Conservation (phyloP, 345 rosid species). For the Populus davidiana region DNA sequence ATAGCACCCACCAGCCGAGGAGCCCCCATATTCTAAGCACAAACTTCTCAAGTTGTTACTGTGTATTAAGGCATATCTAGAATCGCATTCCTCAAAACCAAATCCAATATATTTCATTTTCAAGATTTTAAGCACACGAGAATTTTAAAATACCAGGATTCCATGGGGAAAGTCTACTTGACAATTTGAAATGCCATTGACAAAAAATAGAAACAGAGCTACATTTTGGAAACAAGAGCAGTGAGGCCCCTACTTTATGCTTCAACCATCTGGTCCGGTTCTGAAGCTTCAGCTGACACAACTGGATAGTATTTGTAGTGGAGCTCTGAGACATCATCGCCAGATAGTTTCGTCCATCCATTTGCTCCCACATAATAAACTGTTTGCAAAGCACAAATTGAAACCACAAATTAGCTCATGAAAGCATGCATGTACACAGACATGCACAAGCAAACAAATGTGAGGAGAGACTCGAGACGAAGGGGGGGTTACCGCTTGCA, state of each 20-base stretch:
- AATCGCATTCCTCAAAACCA: not conserved
- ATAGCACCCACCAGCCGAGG: not conserved
- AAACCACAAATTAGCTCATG: not conserved
- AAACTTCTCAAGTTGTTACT: not conserved
- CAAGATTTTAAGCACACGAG: not conserved
- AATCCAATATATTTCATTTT: not conserved
- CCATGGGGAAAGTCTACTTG: not conserved
- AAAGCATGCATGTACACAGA: not conserved
- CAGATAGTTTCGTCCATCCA: conserved; percentile 96
- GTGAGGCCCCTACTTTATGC: conserved; percentile 18
- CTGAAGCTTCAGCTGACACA: conserved; percentile 44
- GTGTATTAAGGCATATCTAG: not conserved
- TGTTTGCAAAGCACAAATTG: conserved; percentile 25
- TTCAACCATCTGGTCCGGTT: conserved; percentile 84
- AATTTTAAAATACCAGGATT: not conserved
- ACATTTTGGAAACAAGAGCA: conserved; percentile 1
- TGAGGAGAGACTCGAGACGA: not conserved
- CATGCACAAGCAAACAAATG: not conserved
- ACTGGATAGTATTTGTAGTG: conserved; percentile 83
- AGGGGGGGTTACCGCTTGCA: conserved; percentile 66
- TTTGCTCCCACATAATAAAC: conserved; percentile 90
- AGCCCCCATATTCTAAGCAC: not conserved
- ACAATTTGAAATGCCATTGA: conserved; percentile 8
- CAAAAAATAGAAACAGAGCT: conserved; percentile 1
- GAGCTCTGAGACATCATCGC: conserved; percentile 95